These are phyloP conservation scores for Calonectria henricotiae DNA, from an alignment of 2,329 filamentous ascomycete species.

Conservation along the genomic window DNA sequence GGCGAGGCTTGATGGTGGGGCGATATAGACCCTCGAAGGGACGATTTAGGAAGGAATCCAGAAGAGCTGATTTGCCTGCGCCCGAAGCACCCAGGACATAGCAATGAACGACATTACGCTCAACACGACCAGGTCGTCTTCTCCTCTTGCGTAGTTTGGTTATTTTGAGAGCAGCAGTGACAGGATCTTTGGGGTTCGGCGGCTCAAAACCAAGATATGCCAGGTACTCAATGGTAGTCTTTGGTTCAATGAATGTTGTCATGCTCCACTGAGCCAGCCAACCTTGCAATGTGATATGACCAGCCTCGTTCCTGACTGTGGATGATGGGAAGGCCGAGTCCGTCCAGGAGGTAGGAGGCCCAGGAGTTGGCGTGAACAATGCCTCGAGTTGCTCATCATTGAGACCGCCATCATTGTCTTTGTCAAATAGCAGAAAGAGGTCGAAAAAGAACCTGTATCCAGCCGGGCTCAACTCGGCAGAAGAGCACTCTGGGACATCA, in stretches of 20 bases:
- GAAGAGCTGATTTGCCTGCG: conserved; percentile 91
- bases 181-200: conserved; percentile 80
- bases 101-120: conserved; percentile 94
- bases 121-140: conserved; percentile 85
- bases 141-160: conserved; percentile 93
- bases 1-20: conserved; percentile 94
- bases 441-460: conserved; percentile 99
- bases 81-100: conserved; percentile 90
- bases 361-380: conserved; percentile 93
- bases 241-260: conserved; percentile 97
- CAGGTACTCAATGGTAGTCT: conserved; percentile 95
- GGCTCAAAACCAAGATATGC: conserved; percentile 97
- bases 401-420: conserved; percentile 96
- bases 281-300: conserved; percentile 94
- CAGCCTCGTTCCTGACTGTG: conserved; percentile 95
- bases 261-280: conserved; percentile 99
- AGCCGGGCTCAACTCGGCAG: conserved; percentile 92
- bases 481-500: conserved; percentile 92
- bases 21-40: conserved; percentile 89
- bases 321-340: conserved; percentile 93
- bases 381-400: conserved; percentile 89
- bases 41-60: conserved; percentile 92
- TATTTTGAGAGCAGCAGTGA: conserved; percentile 89
- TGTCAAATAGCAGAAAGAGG: conserved; percentile 93
- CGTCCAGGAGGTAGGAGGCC: conserved; percentile 87